phyloP scores from a whole-genome alignment of 768 basidiomycete genomes.

The Russula sp. region DNA sequence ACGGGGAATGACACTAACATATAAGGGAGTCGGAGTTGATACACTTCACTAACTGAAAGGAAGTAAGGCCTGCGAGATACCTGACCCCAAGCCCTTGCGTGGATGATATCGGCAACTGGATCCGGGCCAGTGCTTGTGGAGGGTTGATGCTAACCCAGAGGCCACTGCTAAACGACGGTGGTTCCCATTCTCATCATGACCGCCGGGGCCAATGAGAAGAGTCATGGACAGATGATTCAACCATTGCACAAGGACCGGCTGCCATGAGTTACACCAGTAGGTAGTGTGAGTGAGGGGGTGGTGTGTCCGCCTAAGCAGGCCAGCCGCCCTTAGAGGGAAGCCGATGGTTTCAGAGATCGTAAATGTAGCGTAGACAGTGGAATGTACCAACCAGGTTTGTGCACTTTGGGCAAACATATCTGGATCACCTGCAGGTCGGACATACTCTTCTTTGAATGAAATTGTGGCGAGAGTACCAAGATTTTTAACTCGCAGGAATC shows the following conservation, averaged over 20 bases:
- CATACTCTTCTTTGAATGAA: background rate
- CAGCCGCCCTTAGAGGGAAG: background rate
- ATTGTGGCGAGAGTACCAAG: constrained; percentile 42
- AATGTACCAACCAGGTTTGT: background rate
- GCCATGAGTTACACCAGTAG: background rate
- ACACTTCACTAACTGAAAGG: background rate
- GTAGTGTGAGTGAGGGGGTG: too few species aligned
- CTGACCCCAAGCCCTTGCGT: background rate
- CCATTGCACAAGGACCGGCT: background rate
- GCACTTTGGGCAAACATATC: background rate
- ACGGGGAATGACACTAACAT: background rate
- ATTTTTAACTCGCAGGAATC: background rate
- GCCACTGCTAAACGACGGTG: background rate
- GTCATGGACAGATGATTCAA: background rate
- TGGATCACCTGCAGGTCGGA: background rate
- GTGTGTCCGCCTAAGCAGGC: too few species aligned
- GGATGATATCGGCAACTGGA: background rate
- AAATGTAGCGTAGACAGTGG: background rate
- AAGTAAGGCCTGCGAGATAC: background rate
- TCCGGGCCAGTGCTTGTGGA: background rate
- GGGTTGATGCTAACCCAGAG: background rate
- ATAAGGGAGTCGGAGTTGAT: background rate
- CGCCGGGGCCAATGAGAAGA: background rate
- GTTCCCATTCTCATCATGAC: background rate
- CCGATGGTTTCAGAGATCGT: background rate